Percentiles rank a stretch among this genome's conserved stretches.
phyloP scores from a whole-genome alignment of 257 asterid genomes.

The Thymus mandschuricus region DNA sequence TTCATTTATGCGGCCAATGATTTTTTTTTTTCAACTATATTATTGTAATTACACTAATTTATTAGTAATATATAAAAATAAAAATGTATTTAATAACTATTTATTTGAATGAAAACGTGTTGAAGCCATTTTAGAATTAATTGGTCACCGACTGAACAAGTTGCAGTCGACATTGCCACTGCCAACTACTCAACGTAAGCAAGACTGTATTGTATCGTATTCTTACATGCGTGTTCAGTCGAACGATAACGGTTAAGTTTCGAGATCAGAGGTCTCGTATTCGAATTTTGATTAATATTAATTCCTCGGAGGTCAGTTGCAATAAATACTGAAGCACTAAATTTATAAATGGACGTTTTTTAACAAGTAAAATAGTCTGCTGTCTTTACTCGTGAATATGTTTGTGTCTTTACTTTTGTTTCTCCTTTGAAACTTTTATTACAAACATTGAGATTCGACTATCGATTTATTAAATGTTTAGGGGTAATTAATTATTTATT shows the following conservation, averaged over 20 bases:
- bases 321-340: not conserved
- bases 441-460: too few species aligned
- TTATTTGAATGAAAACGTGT: not conserved
- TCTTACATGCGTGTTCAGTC: too few species aligned
- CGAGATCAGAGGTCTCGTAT: too few species aligned
- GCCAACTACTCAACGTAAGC: not conserved
- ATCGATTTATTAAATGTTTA: too few species aligned
- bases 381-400: constrained; percentile 19
- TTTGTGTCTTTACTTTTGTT: not conserved
- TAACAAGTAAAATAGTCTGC: not conserved
- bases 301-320: not conserved
- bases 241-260: too few species aligned
- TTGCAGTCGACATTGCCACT: not conserved
- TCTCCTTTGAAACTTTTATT: not conserved
- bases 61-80: too few species aligned
- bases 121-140: constrained; percentile 1
- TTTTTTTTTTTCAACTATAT: too few species aligned
- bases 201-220: too few species aligned
- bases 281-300: too few species aligned
- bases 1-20: too few species aligned
- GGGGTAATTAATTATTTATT: too few species aligned
- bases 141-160: not conserved
- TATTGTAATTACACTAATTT: too few species aligned
- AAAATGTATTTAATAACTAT: not conserved
- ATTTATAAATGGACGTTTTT: constrained; percentile 7